phyloP scores from a whole-genome alignment of 257 asterid species.

The Paulownia fortunei region DNA sequence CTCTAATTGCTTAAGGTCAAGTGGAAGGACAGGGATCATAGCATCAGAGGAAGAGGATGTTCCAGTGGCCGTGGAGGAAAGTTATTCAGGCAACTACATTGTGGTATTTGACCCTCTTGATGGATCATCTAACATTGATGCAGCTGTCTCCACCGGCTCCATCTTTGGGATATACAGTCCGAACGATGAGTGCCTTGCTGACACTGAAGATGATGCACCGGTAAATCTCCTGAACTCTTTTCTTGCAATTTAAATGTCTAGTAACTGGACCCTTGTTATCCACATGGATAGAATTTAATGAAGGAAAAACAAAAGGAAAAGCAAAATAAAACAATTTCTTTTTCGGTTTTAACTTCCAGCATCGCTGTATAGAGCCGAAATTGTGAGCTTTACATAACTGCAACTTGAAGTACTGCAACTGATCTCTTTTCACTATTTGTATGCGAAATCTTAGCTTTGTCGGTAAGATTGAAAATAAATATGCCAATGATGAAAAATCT shows the following conservation, averaged over 20 bases:
- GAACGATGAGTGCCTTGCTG: slow-evolving; percentile 83
- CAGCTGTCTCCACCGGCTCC: slow-evolving; percentile 95
- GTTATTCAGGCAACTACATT: slow-evolving; percentile 94
- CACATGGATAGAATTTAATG: too few relatives aligned
- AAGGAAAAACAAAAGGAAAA: too few relatives aligned
- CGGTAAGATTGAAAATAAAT: too few relatives aligned
- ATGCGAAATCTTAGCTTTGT: too few relatives aligned
- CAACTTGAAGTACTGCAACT: too few relatives aligned
- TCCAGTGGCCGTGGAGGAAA: slow-evolving; percentile 97
- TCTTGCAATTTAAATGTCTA: neutral
- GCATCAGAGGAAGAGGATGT: slow-evolving; percentile 99
- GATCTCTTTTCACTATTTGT: too few relatives aligned
- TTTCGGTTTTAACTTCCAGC: too few relatives aligned
- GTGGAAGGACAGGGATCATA: slow-evolving; percentile 97
- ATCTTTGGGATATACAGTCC: slow-evolving; percentile 93
- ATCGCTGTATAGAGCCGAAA: too few relatives aligned
- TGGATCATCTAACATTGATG: slow-evolving; percentile 96
- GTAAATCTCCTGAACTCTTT: slow-evolving; percentile 39
- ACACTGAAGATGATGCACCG: slow-evolving; percentile 60
- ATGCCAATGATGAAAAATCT: too few relatives aligned
- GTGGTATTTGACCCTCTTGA: slow-evolving; percentile 96
- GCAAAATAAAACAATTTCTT: too few relatives aligned
- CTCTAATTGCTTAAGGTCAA: slow-evolving; percentile 85
- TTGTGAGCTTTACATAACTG: too few relatives aligned
- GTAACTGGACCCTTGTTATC: too few relatives aligned